phyloP scores from a whole-genome alignment of 1,284 basidiomycete species.

The Phlebopus sp. region DNA sequence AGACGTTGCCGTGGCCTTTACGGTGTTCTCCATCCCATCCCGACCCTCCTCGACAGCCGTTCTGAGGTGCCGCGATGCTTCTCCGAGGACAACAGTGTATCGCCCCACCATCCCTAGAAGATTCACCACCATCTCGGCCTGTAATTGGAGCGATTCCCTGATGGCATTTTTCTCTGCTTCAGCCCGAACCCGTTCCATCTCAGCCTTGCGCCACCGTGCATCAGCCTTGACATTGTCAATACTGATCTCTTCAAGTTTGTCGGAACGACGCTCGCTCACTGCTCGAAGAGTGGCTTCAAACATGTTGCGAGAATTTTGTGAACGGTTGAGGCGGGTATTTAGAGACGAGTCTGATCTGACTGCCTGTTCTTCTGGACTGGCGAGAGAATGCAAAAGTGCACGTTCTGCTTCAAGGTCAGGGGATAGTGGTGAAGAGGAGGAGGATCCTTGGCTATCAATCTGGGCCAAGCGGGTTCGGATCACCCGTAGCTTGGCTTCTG shows the following conservation, averaged over 20 bases:
- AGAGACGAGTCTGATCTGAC: slow-evolving; percentile 60
- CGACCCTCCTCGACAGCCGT: slow-evolving; percentile 43
- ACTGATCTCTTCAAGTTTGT: slow-evolving; percentile 74
- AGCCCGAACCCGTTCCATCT: slow-evolving; percentile 71
- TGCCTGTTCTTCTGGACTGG: slow-evolving; percentile 68
- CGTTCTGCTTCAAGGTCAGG: slow-evolving; percentile 72
- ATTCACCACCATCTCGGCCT: slow-evolving; percentile 67
- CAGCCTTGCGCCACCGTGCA: slow-evolving; percentile 62
- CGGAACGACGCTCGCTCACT: slow-evolving; percentile 74
- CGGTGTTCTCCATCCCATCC: slow-evolving; percentile 38
- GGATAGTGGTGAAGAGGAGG: slow-evolving; percentile 42
- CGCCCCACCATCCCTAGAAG: slow-evolving; percentile 79
- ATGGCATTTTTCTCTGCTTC: slow-evolving; percentile 70
- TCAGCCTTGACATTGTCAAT: slow-evolving; percentile 73
- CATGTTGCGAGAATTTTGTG: slow-evolving; percentile 74
- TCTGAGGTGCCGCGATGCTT: slow-evolving; percentile 58
- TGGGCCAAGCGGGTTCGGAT: slow-evolving; percentile 68
- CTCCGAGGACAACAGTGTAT: slow-evolving; percentile 70
- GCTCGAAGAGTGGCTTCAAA: slow-evolving; percentile 83
- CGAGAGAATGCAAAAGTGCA: slow-evolving; percentile 66
- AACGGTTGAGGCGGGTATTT: slow-evolving; percentile 60
- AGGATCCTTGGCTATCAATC: slow-evolving; percentile 48
- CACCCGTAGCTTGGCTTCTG: slow-evolving; percentile 67
- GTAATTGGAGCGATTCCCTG: slow-evolving; percentile 59
- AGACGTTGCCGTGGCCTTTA: slow-evolving; percentile 46